phyloP scores from a whole-genome alignment of 1,284 basidiomycete species.

The Sparassis latifolia region DNA sequence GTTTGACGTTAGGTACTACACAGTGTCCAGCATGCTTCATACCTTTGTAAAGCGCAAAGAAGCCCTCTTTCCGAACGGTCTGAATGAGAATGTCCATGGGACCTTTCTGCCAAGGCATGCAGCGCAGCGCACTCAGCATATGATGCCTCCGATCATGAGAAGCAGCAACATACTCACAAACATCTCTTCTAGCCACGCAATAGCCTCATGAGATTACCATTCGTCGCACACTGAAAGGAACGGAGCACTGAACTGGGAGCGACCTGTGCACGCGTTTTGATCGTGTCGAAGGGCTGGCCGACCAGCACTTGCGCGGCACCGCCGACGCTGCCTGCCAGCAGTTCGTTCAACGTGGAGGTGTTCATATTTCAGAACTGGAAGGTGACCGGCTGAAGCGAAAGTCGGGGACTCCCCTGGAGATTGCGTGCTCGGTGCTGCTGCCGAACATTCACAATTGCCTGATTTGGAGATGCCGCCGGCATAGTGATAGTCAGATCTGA shows the following conservation, averaged over 20 bases:
- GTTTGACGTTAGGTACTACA: not conserved
- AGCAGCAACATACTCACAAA: conserved; percentile 50
- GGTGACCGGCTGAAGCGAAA: too few relatives aligned
- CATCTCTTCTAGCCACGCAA: conserved; percentile 53
- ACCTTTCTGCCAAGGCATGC: conserved; percentile 57
- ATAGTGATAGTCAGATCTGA: too few relatives aligned
- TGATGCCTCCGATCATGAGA: conserved; percentile 12
- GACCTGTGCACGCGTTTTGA: conserved; percentile 79
- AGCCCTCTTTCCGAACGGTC: conserved; percentile 82
- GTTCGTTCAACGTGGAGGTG: conserved; percentile 57
- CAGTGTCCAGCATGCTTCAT: not conserved
- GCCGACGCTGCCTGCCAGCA: conserved; percentile 72
- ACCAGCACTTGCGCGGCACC: conserved; percentile 80
- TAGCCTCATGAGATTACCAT: conserved; percentile 3
- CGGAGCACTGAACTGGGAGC: conserved; percentile 51
- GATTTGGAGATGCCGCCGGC: too few relatives aligned
- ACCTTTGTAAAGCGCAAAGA: conserved; percentile 91
- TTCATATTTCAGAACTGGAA: conserved; percentile 13
- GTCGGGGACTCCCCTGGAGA: too few relatives aligned
- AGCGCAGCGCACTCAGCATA: conserved; percentile 7
- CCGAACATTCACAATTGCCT: too few relatives aligned
- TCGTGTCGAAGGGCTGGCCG: conserved; percentile 83
- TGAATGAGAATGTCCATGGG: conserved; percentile 84
- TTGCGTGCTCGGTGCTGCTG: too few relatives aligned
- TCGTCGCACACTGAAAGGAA: conserved; percentile 5